phyloP scores from a whole-genome alignment of 345 rosid genomes.

The Eutrema yunnanense region DNA sequence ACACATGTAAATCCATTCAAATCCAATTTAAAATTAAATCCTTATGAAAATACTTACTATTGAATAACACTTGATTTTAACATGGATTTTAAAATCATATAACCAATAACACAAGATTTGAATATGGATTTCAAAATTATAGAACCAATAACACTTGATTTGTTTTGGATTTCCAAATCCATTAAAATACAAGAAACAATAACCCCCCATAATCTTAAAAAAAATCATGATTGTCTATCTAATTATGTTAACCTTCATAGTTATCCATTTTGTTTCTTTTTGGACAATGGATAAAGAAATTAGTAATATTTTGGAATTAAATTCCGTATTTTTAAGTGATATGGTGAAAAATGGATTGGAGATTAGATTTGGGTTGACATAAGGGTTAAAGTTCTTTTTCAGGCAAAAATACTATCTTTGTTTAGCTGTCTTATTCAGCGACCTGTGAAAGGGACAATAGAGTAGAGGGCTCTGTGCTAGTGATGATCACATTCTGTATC shows the following conservation, averaged over 20 bases:
- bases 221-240: background rate
- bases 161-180: no score
- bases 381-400: background rate
- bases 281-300: background rate
- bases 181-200: no score
- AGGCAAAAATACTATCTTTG: constrained; percentile 13
- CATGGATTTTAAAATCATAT: no score
- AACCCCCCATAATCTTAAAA: background rate
- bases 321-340: background rate
- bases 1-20: no score
- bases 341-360: background rate
- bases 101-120: no score
- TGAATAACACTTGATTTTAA: no score
- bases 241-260: background rate
- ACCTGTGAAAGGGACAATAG: constrained; percentile 30
- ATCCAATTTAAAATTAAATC: no score
- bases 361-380: constrained; percentile 15
- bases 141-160: no score
- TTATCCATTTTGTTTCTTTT: background rate
- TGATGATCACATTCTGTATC: constrained; percentile 25
- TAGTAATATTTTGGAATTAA: background rate
- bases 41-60: no score
- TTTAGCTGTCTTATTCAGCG: constrained; percentile 24
- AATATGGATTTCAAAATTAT: no score
- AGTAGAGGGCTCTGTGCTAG: constrained; percentile 23